Evolutionary conservation across 345 rosid species (phyloP).

Genomic region (Barbarea vulgaris): DNA sequence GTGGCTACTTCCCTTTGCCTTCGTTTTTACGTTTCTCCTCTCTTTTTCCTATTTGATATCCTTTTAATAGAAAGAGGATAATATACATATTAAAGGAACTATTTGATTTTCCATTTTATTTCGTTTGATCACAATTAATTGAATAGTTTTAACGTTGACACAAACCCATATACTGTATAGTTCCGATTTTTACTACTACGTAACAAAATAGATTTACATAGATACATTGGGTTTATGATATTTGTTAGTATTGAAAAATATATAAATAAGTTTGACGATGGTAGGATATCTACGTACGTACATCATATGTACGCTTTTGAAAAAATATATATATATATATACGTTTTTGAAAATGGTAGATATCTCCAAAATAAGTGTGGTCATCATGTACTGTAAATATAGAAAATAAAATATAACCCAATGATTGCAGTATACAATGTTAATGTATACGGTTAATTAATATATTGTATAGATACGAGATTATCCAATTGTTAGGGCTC

Average conservation of each 20-base stretch:
- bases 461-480: not conserved
- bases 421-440: not conserved
- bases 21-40: conserved; percentile 37
- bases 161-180: too few relatives aligned
- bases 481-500: not conserved
- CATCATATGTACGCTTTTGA: too few relatives aligned
- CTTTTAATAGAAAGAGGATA: not conserved
- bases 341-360: not conserved
- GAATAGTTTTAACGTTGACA: not conserved
- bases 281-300: not conserved
- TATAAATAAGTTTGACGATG: not conserved
- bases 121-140: not conserved
- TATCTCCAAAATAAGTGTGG: not conserved
- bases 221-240: not conserved
- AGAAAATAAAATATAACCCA: not conserved
- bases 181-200: too few relatives aligned
- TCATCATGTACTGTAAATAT: not conserved
- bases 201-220: too few relatives aligned
- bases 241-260: not conserved
- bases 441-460: not conserved
- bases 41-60: not conserved
- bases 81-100: not conserved
- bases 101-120: not conserved
- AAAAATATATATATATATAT: too few relatives aligned
- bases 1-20: conserved; percentile 33